Conservation (phyloP, 305 asterid species). For the Solanum aculeatissimum region DNA sequence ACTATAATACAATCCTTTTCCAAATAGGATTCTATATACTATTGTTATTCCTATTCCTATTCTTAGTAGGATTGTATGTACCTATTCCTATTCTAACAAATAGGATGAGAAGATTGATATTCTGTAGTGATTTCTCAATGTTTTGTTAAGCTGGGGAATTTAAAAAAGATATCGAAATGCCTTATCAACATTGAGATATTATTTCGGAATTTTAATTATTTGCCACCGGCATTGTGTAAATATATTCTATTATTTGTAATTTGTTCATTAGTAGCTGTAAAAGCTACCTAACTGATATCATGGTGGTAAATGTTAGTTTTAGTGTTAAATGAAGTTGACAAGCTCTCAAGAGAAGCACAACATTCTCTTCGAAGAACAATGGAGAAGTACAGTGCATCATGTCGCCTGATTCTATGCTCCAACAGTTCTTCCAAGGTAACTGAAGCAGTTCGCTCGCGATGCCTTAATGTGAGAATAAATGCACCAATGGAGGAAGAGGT, state of each 20-base stretch:
- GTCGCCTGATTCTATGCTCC: constrained; percentile 89
- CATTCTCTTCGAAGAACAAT: constrained; percentile 97
- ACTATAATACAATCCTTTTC: no score
- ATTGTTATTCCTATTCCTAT: no score
- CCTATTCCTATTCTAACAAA: no score
- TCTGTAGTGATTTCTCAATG: not conserved
- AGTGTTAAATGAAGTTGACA: constrained; percentile 94
- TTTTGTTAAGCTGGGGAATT: not conserved
- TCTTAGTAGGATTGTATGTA: no score
- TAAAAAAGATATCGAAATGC: not conserved
- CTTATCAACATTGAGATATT: not conserved
- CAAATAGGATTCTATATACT: no score
- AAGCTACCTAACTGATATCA: constrained; percentile 2
- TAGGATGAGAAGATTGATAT: not conserved
- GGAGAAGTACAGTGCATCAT: constrained; percentile 95
- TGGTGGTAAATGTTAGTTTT: constrained; percentile 43
- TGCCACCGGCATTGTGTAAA: not conserved
- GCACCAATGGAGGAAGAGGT: constrained; percentile 86
- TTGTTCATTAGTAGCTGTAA: not conserved
- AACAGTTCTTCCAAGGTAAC: constrained; percentile 96
- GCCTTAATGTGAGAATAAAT: constrained; percentile 81
- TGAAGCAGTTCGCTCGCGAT: constrained; percentile 97
- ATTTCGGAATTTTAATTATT: not conserved
- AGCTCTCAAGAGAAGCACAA: constrained; percentile 97
- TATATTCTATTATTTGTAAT: not conserved